Conservation (phyloP, 139 green algal species). For the Coelastrella sp. region DNA sequence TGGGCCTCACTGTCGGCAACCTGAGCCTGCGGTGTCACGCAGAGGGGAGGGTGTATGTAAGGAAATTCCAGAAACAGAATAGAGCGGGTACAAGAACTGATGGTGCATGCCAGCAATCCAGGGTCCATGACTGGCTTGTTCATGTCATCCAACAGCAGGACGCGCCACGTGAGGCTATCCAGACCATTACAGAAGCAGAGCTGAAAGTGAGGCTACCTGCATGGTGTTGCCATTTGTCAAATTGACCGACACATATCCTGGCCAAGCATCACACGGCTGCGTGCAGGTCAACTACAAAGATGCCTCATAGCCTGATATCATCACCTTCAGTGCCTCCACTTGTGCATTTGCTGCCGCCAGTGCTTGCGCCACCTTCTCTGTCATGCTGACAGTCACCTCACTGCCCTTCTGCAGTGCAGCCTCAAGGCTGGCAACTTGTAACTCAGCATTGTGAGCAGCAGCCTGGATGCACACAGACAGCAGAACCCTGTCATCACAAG, state of each 20-base stretch:
- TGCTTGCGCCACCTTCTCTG: constrained; percentile 60
- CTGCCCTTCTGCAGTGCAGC: constrained; percentile 67
- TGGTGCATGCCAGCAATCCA: background rate
- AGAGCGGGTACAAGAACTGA: background rate
- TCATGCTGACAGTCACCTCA: constrained; percentile 64
- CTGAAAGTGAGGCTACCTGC: too few relatives aligned
- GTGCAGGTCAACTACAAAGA: background rate
- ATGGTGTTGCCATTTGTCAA: too few relatives aligned
- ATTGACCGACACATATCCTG: background rate
- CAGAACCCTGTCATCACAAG: background rate
- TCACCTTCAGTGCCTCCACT: constrained; percentile 49
- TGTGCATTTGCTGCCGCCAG: constrained; percentile 57
- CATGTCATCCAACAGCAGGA: too few relatives aligned
- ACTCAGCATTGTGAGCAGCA: constrained; percentile 32
- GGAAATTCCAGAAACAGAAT: background rate
- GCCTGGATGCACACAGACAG: background rate
- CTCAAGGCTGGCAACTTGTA: constrained; percentile 53
- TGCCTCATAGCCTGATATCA: background rate
- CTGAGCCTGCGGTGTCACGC: constrained; percentile 1
- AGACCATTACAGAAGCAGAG: too few relatives aligned
- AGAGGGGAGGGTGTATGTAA: background rate
- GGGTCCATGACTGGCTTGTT: too few relatives aligned
- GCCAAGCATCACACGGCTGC: background rate
- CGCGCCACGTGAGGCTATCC: too few relatives aligned
- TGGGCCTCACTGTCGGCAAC: constrained; percentile 51